Conservation (phyloP, 305 asterid genomes). For the Fraxinus dipetala region DNA sequence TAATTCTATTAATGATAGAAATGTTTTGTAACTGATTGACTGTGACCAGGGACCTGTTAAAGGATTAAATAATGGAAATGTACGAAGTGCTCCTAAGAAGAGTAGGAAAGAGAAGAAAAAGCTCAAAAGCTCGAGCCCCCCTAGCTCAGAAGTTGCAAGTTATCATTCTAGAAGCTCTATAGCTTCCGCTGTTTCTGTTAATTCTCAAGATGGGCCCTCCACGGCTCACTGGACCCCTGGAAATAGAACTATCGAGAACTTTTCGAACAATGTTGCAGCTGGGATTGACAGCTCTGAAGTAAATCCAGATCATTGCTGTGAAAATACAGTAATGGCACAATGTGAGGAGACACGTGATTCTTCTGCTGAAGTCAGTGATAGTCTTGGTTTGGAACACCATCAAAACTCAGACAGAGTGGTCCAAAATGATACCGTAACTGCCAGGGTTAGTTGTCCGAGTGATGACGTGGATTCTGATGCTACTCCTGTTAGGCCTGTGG, state of each 20-base stretch:
- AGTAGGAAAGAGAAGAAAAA: conserved; percentile 75
- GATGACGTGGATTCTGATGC: conserved; percentile 36
- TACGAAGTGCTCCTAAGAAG: conserved; percentile 63
- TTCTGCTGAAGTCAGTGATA: conserved; percentile 35
- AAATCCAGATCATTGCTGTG: conserved; percentile 25
- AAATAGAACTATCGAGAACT: conserved; percentile 37
- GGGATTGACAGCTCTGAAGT: conserved; percentile 36
- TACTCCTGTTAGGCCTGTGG: conserved; percentile 35
- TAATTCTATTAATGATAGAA: conserved; percentile 32
- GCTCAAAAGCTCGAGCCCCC: conserved; percentile 49
- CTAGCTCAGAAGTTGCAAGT: conserved; percentile 43
- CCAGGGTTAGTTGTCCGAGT: conserved; percentile 30
- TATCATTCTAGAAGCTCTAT: conserved; percentile 43
- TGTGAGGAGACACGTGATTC: conserved; percentile 20
- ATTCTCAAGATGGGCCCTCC: conserved; percentile 38
- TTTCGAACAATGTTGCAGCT: conserved; percentile 30
- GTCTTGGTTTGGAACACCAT: conserved; percentile 38
- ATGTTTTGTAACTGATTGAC: conserved; percentile 57
- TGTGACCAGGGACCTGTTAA: conserved; percentile 68
- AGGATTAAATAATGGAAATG: conserved; percentile 51
- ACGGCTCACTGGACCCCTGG: conserved; percentile 42
- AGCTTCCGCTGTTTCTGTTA: conserved; percentile 38
- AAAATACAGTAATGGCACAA: conserved; percentile 22
- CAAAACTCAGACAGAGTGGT: conserved; percentile 20
- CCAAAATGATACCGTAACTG: conserved; percentile 26